Conservation (phyloP, 2,329 filamentous ascomycete species). For the Diplodia corticola region DNA sequence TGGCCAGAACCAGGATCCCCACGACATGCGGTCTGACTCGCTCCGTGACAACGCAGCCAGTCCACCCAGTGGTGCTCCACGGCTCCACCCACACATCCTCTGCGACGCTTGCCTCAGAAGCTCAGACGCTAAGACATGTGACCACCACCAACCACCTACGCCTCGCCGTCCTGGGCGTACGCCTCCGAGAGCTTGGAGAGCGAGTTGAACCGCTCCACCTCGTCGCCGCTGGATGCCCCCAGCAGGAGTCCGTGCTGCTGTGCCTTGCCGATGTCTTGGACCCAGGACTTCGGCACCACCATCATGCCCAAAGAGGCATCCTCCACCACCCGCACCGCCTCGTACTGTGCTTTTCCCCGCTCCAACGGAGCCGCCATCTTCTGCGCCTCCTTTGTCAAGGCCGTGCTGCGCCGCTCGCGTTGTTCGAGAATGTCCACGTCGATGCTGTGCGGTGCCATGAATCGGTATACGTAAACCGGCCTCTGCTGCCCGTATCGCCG, state of each 20-base stretch:
- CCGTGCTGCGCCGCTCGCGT: constrained; percentile 35
- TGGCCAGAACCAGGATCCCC: constrained; percentile 12
- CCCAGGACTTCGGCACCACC: constrained; percentile 34
- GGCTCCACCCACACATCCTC: not conserved
- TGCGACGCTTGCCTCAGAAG: not conserved
- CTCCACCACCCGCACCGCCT: constrained; percentile 28
- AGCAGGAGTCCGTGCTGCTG: not conserved
- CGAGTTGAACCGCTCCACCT: constrained; percentile 29
- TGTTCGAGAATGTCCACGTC: constrained; percentile 51
- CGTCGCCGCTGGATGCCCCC: not conserved
- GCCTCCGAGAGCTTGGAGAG: constrained; percentile 34
- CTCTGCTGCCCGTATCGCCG: constrained; percentile 60
- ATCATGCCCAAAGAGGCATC: constrained; percentile 27
- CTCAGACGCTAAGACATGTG: not conserved
- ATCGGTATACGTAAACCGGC: constrained; percentile 63
- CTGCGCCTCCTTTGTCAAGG: not conserved
- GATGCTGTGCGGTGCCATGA: constrained; percentile 75
- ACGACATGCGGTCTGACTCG: constrained; percentile 19
- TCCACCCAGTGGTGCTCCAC: constrained; percentile 11
- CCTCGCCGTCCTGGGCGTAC: constrained; percentile 25
- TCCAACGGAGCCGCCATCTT: constrained; percentile 17
- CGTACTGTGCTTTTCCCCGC: not conserved
- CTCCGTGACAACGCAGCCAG: constrained; percentile 3
- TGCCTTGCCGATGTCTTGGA: not conserved
- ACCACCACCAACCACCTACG: not conserved